phyloP scores from a whole-genome alignment of 495 filamentous ascomycete species.

The Tuber calosporum region DNA sequence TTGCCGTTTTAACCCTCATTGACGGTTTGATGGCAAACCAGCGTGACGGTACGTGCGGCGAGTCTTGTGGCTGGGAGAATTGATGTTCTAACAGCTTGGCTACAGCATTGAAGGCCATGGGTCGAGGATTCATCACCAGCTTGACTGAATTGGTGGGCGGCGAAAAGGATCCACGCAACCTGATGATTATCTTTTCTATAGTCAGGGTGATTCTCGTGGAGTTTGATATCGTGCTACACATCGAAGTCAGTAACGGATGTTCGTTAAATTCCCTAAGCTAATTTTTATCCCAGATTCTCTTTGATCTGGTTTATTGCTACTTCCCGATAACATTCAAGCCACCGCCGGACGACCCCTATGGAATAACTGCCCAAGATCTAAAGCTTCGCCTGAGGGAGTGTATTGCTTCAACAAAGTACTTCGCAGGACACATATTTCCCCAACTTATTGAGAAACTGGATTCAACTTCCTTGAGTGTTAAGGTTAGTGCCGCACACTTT shows the following conservation, averaged over 20 bases:
- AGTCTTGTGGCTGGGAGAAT: background rate
- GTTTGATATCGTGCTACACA: slow-evolving; percentile 59
- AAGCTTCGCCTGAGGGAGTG: slow-evolving; percentile 64
- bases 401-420: slow-evolving; percentile 59
- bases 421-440: slow-evolving; percentile 63
- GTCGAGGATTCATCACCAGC: slow-evolving; percentile 54
- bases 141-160: slow-evolving; percentile 64
- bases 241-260: slow-evolving; percentile 49
- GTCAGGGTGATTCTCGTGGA: slow-evolving; percentile 65
- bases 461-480: slow-evolving; percentile 66
- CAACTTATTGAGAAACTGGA: slow-evolving; percentile 68
- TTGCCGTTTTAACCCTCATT: slow-evolving; percentile 58
- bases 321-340: slow-evolving; percentile 73
- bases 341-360: slow-evolving; percentile 67
- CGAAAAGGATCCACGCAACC: slow-evolving; percentile 69
- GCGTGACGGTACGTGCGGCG: slow-evolving; percentile 50
- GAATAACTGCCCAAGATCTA: slow-evolving; percentile 65
- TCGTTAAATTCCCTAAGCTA: slow-evolving; percentile 3
- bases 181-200: slow-evolving; percentile 72
- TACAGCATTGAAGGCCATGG: slow-evolving; percentile 51
- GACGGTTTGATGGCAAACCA: slow-evolving; percentile 60
- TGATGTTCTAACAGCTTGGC: slow-evolving; percentile 24
- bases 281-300: slow-evolving; percentile 48
- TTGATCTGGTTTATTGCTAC: slow-evolving; percentile 70
- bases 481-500: slow-evolving; percentile 44